Evolutionary conservation across 805 yeast species (phyloP).

Genomic region (Metschnikowia santaceciliae): DNA sequence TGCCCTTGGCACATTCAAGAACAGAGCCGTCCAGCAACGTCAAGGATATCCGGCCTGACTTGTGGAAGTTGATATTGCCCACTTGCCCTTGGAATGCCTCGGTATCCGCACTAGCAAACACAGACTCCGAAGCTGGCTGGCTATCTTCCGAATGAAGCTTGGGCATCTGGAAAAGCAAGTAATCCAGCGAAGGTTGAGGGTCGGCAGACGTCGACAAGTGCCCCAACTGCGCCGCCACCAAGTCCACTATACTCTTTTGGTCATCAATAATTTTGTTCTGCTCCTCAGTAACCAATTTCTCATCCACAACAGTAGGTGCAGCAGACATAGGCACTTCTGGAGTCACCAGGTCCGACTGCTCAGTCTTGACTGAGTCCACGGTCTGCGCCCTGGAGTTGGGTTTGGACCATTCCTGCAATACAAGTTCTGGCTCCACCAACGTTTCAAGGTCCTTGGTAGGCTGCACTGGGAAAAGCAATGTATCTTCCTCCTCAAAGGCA

Average conservation of each 20-base stretch:
- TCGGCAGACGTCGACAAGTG: conserved; percentile 16
- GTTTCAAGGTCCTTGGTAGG: conserved; percentile 48
- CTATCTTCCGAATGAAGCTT: conserved; percentile 39
- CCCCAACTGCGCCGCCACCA: conserved; percentile 23
- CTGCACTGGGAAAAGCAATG: conserved; percentile 65
- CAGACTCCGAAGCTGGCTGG: conserved; percentile 4
- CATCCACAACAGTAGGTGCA: conserved; percentile 17
- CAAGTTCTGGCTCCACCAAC: conserved; percentile 5
- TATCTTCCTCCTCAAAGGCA: conserved; percentile 47
- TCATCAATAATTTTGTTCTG: conserved; percentile 28
- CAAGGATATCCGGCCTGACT: conserved; percentile 78
- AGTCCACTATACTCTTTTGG: conserved; percentile 27
- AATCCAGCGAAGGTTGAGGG: conserved; percentile 16
- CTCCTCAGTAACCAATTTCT: conserved; percentile 30
- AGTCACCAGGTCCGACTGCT: conserved; percentile 30
- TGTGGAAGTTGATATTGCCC: conserved; percentile 73
- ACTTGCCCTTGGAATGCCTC: conserved; percentile 48
- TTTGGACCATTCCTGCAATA: conserved; percentile 21
- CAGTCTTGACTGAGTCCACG: conserved; percentile 25
- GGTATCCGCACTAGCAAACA: conserved; percentile 9
- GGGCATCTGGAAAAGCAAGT: conserved; percentile 48
- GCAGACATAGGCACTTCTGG: conserved; percentile 17
- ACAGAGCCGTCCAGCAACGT: conserved; percentile 65
- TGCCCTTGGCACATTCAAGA: conserved; percentile 67
- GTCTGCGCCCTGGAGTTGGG: conserved; percentile 11